Base-by-base conservation (phyloP, 169 alveolate species). In the Plasmodium ovale region DNA sequence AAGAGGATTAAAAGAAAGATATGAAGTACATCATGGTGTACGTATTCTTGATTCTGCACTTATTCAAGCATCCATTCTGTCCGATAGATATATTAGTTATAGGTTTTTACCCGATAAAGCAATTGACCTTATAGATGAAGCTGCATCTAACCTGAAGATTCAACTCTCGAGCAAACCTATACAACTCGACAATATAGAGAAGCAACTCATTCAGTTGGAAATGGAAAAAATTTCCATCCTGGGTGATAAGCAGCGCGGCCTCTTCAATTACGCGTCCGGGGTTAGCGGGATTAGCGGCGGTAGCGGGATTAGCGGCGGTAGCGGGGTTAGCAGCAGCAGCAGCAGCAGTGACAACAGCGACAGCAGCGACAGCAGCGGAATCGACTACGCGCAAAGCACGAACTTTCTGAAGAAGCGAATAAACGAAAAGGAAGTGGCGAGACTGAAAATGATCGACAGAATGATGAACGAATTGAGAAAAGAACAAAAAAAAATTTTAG, bases 21-120 rank as follows among this genome's bases (percentile, higher is more conserved):
- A 95, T 62, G 97, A 94, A 14, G 97, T 96, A 12, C 97, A 95
- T 79, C 98, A 96, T 77, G 97, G 98, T 1, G 97, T 96, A 5
- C 92, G 97, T 53, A 96, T 96, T 19, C 72, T 93, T 51, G 98
- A 96, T 70, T 93, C 96, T 0, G 95, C 98, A 21, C 94, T 96
- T 31, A 95, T 96, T 9, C 97, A 94, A 39, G 98, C 98, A 0
- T 97, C 97, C 5, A 94, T 91, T 19, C 89, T 96, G 42, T 92
- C 96, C 27, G 96, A 92, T 87, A 87, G 96, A 6, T 95, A 95
- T 68, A 93, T 88, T 44, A 92, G 87, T 84, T 62, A 72, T 23
- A 89, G 97, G 5, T 93, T 82, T 64, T 85, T 95, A 29, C 97
- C 97, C 1, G 97, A 95, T 82, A 95, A 94, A 90, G 97, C 97